Conservation (phyloP, 2,329 filamentous ascomycete species). For the Diplodia corticola region DNA sequence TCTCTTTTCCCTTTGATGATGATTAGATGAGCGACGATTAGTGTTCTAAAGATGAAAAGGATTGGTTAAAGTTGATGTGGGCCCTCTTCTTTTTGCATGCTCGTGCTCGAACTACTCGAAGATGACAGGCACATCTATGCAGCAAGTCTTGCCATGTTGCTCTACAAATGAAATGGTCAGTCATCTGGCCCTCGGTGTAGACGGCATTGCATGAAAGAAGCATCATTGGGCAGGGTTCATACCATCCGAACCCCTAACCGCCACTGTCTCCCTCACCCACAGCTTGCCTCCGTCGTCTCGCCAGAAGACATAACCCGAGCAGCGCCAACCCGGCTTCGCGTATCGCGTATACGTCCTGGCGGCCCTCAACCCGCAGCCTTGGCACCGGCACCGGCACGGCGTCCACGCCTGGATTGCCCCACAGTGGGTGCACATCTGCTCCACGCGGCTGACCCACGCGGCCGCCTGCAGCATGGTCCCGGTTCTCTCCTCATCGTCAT, state of each 20-base stretch:
- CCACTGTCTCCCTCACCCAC: slow-evolving; percentile 31
- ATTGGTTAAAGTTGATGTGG: neutral
- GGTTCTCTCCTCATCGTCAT: too few relatives aligned
- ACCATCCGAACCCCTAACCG: neutral
- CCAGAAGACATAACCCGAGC: slow-evolving; percentile 9
- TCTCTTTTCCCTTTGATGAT: neutral
- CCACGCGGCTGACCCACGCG: slow-evolving; percentile 29
- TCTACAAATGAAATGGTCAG: neutral
- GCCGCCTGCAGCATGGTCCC: neutral
- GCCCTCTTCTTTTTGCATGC: neutral
- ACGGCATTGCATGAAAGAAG: neutral
- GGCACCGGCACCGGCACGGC: slow-evolving; percentile 33
- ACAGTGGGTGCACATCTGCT: slow-evolving; percentile 40
- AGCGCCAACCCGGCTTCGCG: slow-evolving; percentile 4
- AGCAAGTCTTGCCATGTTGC: neutral
- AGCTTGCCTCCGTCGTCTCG: neutral
- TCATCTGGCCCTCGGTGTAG: neutral
- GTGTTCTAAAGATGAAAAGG: neutral
- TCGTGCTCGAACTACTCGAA: neutral
- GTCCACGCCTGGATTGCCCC: slow-evolving; percentile 33
- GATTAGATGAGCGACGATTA: slow-evolving; percentile 7
- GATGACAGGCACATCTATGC: neutral
- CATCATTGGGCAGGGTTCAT: too few relatives aligned
- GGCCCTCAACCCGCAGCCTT: slow-evolving; percentile 32
- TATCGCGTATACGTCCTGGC: slow-evolving; percentile 37